phyloP scores from a whole-genome alignment of 805 yeast species.

The Yarrowia sp. region DNA sequence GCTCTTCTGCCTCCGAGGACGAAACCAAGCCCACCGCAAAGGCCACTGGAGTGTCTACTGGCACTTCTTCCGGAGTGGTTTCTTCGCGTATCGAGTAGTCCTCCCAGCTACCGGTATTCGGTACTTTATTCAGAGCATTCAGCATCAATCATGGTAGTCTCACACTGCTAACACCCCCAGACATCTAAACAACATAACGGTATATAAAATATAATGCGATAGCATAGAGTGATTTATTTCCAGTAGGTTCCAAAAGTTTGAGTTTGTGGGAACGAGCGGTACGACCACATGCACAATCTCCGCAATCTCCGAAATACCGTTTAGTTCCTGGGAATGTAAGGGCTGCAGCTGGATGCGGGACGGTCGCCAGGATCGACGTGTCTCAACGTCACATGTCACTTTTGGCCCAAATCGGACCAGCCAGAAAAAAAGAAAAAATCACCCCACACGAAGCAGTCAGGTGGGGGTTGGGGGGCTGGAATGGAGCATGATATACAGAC shows the following conservation, averaged over 20 bases:
- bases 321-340: background rate
- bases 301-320: conserved; percentile 2
- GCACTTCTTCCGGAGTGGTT: background rate
- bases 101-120: too few species aligned
- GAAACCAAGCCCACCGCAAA: background rate
- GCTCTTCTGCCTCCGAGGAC: background rate
- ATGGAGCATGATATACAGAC: too few species aligned
- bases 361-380: background rate
- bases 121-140: background rate
- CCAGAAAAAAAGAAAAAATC: background rate
- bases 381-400: background rate
- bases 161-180: background rate
- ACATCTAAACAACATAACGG: background rate
- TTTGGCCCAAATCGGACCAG: background rate
- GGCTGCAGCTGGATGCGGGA: background rate
- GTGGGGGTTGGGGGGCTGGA: too few species aligned
- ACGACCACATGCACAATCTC: background rate
- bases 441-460: too few species aligned
- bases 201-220: background rate
- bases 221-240: background rate
- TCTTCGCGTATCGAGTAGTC: conserved; percentile 1
- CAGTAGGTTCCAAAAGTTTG: too few species aligned
- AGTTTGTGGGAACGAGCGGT: background rate
- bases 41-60: background rate
- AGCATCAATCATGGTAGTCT: background rate